These are phyloP conservation scores for Rachicladosporium sp. DNA, from an alignment of 2,329 filamentous ascomycete genomes.

Conservation along the genomic window DNA sequence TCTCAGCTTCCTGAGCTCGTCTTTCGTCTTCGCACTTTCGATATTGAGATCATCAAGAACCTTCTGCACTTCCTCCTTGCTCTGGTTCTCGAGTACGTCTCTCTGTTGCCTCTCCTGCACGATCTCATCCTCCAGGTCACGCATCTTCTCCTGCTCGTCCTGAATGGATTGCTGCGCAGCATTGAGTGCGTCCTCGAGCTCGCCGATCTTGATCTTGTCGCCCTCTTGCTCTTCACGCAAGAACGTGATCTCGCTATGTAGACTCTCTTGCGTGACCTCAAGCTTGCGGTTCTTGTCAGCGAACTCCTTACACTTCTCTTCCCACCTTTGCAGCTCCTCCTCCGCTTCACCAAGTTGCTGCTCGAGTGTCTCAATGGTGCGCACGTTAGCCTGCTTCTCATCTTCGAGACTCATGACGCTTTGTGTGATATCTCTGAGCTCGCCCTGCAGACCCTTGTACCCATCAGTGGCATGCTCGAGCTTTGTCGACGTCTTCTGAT, in stretches of 20 bases:
- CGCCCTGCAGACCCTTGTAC: constrained; percentile 79
- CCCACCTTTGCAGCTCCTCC: constrained; percentile 73
- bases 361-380: constrained; percentile 71
- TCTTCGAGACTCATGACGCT: constrained; percentile 79
- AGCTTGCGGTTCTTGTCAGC: constrained; percentile 81
- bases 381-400: constrained; percentile 66
- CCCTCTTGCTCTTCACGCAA: constrained; percentile 90
- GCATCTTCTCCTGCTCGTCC: constrained; percentile 63
- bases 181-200: constrained; percentile 73
- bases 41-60: constrained; percentile 85
- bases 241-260: constrained; percentile 88
- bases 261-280: constrained; percentile 82
- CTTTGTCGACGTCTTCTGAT: constrained; percentile 50
- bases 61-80: constrained; percentile 91
- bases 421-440: constrained; percentile 87
- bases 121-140: constrained; percentile 49
- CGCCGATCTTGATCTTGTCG: constrained; percentile 96
- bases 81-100: constrained; percentile 72
- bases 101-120: constrained; percentile 71
- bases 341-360: constrained; percentile 73
- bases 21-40: constrained; percentile 69
- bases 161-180: constrained; percentile 67
- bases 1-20: constrained; percentile 69
- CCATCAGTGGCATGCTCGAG: constrained; percentile 70
- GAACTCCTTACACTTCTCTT: constrained; percentile 70